phyloP scores from a whole-genome alignment of 1,284 basidiomycete species.

The Cutaneotrichosporon sp. region DNA sequence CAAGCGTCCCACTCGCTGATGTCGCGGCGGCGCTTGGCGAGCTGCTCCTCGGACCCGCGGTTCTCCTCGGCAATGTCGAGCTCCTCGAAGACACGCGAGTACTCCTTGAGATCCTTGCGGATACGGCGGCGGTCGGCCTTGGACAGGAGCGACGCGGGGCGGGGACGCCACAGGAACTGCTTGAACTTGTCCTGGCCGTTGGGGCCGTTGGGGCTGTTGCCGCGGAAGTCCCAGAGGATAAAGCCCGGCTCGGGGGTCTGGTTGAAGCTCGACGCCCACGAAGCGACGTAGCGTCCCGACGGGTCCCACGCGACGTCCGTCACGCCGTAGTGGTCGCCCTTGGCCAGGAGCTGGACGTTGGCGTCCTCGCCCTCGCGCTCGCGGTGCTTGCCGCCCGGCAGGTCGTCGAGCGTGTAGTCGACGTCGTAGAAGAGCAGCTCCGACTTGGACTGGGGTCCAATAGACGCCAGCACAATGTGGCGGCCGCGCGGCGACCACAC shows the following conservation, averaged over 20 bases:
- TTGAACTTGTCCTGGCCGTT: slow-evolving; percentile 92
- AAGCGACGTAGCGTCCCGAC: slow-evolving; percentile 86
- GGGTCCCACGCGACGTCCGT: slow-evolving; percentile 99
- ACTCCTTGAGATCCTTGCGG: slow-evolving; percentile 86
- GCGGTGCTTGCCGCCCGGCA: slow-evolving; percentile 50
- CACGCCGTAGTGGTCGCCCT: slow-evolving; percentile 95
- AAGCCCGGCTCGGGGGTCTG: slow-evolving; percentile 94
- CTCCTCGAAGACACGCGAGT: slow-evolving; percentile 88
- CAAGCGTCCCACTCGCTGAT: slow-evolving; percentile 98
- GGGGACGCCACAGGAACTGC: slow-evolving; percentile 97
- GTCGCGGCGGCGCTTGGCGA: slow-evolving; percentile 82
- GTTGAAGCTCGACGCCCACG: slow-evolving; percentile 91
- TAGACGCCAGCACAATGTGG: slow-evolving; percentile 90
- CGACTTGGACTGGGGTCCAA: slow-evolving; percentile 90
- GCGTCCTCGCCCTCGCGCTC: slow-evolving; percentile 73
- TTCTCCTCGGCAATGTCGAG: slow-evolving; percentile 94
- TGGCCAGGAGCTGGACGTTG: slow-evolving; percentile 74
- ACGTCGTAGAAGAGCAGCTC: slow-evolving; percentile 99
- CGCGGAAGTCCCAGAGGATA: slow-evolving; percentile 96
- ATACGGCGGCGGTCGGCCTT: slow-evolving; percentile 83
- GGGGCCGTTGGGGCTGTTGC: slow-evolving; percentile 76
- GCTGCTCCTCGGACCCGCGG: slow-evolving; percentile 86
- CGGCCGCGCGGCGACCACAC: slow-evolving; percentile 97
- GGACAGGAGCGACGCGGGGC: slow-evolving; percentile 77
- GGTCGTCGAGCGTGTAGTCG: slow-evolving; percentile 79